These are phyloP conservation scores for Citrullus colocynthis DNA, from an alignment of 306 rosid species.

Conservation along the genomic window DNA sequence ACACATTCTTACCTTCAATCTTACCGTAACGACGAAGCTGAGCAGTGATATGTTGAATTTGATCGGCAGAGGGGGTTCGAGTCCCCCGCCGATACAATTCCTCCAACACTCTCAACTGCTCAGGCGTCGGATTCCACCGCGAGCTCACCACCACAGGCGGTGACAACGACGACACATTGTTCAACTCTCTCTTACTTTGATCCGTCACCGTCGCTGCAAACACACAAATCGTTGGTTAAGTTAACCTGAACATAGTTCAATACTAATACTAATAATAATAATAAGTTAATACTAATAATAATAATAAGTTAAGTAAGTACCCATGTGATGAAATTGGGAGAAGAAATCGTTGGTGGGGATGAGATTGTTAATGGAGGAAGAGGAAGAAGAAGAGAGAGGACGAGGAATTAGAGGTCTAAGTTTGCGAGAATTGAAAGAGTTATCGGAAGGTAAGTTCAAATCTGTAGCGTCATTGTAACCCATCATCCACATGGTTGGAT, in stretches of 20 bases:
- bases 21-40: constrained; percentile 76
- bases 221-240: background rate
- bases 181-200: constrained; percentile 49
- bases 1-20: constrained; percentile 55
- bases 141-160: constrained; percentile 68
- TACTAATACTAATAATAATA: too few species aligned
- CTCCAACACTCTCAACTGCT: constrained; percentile 75
- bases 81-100: constrained; percentile 75
- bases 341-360: constrained; percentile 39
- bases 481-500: constrained; percentile 68
- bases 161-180: background rate
- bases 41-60: constrained; percentile 79
- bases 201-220: constrained; percentile 26
- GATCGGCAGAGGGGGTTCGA: constrained; percentile 86
- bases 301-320: constrained; percentile 9
- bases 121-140: constrained; percentile 94
- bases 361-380: constrained; percentile 14
- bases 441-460: constrained; percentile 41
- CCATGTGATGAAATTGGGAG: constrained; percentile 60
- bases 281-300: too few species aligned
- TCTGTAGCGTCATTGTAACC: constrained; percentile 62
- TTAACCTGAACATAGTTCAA: too few species aligned
- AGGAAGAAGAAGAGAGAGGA: constrained; percentile 28
- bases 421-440: constrained; percentile 45
- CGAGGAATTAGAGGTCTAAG: constrained; percentile 76